Evolutionary conservation across 2,329 filamentous ascomycete genomes (phyloP).

Genomic region (Exophiala sp.): DNA sequence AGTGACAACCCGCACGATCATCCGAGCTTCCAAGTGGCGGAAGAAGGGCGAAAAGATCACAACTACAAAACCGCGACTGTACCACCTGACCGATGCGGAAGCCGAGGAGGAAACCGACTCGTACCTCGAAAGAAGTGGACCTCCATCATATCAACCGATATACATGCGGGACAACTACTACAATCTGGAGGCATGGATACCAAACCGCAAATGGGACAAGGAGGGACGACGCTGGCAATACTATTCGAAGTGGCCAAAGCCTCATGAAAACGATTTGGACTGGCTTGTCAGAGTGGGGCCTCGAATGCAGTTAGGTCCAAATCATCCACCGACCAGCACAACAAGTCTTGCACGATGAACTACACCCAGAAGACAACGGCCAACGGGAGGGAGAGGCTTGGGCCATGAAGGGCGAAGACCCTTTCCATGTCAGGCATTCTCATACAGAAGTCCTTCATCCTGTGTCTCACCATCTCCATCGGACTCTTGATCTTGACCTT

Average conservation of each 20-base stretch:
- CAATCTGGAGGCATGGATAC: conserved; percentile 25
- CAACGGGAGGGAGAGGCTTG: no score
- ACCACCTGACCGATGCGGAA: conserved; percentile 25
- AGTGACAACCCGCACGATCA: conserved; percentile 24
- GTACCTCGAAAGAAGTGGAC: conserved; percentile 26
- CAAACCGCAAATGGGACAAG: conserved; percentile 28
- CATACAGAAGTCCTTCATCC: no score
- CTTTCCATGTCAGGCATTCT: no score
- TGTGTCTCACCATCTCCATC: no score
- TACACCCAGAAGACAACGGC: no score
- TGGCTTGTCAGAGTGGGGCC: conserved; percentile 13
- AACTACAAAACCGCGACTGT: conserved; percentile 18
- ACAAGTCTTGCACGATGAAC: no score
- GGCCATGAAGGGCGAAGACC: no score
- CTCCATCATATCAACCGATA: conserved; percentile 24
- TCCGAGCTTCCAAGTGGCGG: conserved; percentile 22
- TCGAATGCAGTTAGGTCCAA: no score
- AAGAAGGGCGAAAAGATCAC: conserved; percentile 21
- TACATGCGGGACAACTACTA: conserved; percentile 30
- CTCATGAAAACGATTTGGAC: conserved; percentile 26
- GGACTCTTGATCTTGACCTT: no score
- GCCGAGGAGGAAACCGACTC: conserved; percentile 20
- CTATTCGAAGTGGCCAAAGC: conserved; percentile 26
- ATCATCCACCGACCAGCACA: no score
- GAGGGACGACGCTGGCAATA: conserved; percentile 25